These are phyloP conservation scores for Diaporthe sp. DNA, from an alignment of 2,329 filamentous ascomycete species.

Conservation along the genomic window DNA sequence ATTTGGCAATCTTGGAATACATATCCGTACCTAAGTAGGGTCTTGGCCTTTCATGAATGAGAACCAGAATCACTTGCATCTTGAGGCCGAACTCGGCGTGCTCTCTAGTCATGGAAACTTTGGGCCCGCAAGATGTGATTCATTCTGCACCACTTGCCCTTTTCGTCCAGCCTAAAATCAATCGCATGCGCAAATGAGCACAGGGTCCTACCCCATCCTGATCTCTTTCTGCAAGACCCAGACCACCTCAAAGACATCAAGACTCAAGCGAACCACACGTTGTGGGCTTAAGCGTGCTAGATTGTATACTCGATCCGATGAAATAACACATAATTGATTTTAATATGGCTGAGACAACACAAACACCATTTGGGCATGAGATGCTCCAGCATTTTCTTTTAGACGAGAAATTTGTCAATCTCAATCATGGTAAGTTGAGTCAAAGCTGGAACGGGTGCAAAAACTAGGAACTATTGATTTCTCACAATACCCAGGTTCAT, in stretches of 20 bases:
- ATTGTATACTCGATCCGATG: fast-evolving
- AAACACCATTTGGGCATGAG: neutral
- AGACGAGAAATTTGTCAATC: neutral
- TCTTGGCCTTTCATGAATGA: neutral
- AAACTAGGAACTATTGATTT: neutral
- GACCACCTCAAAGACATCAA: neutral
- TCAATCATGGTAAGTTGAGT: neutral
- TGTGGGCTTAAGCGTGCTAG: too few relatives aligned
- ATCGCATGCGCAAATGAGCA: slow-evolving; percentile 14
- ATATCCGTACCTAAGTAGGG: neutral
- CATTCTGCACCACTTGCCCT: neutral
- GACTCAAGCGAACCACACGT: neutral
- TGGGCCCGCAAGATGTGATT: neutral
- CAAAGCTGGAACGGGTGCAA: neutral
- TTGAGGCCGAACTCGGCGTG: neutral
- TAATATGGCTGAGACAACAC: neutral
- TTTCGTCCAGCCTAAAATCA: neutral
- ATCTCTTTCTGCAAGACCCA: neutral
- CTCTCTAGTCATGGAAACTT: neutral
- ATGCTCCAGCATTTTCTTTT: slow-evolving; percentile 9
- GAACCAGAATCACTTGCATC: neutral
- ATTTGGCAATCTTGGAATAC: neutral
- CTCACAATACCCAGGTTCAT: slow-evolving; percentile 69
- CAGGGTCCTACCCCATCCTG: neutral
- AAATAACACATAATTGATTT: neutral